Conservation (phyloP, 768 basidiomycete genomes). For the Mycena maculata region DNA sequence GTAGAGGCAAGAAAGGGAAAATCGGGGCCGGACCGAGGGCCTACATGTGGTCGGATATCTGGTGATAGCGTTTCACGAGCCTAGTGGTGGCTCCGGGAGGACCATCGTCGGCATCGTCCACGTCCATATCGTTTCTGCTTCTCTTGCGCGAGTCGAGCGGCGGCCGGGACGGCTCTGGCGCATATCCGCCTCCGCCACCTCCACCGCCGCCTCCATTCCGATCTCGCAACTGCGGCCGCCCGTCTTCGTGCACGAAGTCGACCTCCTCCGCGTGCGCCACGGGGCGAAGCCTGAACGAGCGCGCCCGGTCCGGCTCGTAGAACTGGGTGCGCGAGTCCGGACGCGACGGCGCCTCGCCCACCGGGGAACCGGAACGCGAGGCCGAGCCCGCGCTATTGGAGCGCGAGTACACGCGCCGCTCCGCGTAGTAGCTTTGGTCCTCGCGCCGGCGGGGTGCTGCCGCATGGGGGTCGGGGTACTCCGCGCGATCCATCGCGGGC, state of each 20-base stretch:
- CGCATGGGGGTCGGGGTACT: conserved; percentile 46
- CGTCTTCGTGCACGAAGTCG: conserved; percentile 68
- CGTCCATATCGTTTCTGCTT: conserved; percentile 72
- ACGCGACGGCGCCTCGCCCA: conserved; percentile 51
- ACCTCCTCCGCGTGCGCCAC: conserved; percentile 59
- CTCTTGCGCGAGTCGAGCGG: conserved; percentile 66
- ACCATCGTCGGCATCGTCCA: conserved; percentile 65
- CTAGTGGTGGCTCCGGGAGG: conserved; percentile 52
- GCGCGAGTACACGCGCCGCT: conserved; percentile 58
- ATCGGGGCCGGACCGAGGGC: conserved; percentile 4
- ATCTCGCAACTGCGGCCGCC: conserved; percentile 44
- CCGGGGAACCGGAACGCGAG: conserved; percentile 57
- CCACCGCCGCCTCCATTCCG: conserved; percentile 43
- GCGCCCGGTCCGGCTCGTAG: conserved; percentile 61
- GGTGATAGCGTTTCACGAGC: conserved; percentile 70
- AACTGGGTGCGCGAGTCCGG: conserved; percentile 64
- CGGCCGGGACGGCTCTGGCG: conserved; percentile 55
- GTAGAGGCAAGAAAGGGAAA: conserved; percentile 13
- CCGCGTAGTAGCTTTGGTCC: conserved; percentile 52
- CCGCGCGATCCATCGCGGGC: conserved; percentile 43
- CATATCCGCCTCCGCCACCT: conserved; percentile 40
- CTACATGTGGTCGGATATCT: conserved; percentile 51
- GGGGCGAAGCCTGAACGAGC: conserved; percentile 65
- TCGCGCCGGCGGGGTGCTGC: conserved; percentile 46
- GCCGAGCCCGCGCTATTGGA: conserved; percentile 70